Percentiles rank a stretch among this genome's conserved stretches.
These are phyloP conservation scores for Acanthamoeba triangularis DNA, from an alignment of 208 protist genomes.

Conservation along the genomic window DNA sequence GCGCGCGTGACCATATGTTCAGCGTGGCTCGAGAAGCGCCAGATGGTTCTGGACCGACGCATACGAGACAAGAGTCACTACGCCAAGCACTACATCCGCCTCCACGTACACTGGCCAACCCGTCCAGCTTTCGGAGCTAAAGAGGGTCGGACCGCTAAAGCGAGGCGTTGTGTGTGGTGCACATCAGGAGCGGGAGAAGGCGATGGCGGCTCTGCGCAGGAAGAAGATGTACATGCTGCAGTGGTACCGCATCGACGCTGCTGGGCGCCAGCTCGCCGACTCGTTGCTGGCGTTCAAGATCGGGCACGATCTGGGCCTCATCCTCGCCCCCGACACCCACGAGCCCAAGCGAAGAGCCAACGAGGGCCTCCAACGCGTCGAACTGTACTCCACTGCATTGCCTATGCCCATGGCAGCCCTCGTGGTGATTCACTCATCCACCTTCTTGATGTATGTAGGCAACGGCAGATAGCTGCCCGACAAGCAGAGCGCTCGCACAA, in stretches of 20 bases:
- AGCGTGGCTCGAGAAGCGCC: conserved; percentile 23
- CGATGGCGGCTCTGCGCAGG: neutral
- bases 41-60: neutral
- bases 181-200: conserved; percentile 14
- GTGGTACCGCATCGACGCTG: neutral
- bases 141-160: too few relatives aligned
- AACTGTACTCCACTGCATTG: too few relatives aligned
- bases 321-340: neutral
- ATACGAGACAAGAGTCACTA: neutral
- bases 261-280: neutral
- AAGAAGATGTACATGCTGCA: conserved; percentile 4
- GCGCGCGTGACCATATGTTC: neutral
- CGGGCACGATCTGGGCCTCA: neutral
- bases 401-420: too few relatives aligned
- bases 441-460: neutral
- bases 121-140: neutral
- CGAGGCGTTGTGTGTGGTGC: neutral
- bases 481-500: too few relatives aligned
- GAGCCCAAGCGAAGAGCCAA: neutral
- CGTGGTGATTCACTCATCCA: neutral
- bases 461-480: neutral
- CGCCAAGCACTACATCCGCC: neutral
- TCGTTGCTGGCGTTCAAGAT: neutral
- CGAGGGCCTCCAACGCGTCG: neutral
- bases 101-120: neutral